Conservation (phyloP, 2,329 filamentous ascomycete species). For the Trichoderma sp. region DNA sequence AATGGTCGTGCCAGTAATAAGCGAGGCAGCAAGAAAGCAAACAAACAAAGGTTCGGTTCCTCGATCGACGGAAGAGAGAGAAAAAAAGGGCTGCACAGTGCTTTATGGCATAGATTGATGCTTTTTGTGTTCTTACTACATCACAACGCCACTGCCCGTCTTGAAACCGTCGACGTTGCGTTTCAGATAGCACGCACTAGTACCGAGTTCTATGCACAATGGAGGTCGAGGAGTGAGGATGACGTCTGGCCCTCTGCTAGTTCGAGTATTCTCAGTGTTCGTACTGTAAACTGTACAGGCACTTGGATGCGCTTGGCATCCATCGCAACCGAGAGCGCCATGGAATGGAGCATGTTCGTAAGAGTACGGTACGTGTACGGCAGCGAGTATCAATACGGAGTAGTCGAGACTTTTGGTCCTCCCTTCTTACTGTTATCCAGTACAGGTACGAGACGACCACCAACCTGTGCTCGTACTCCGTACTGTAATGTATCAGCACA, state of each 20-base stretch:
- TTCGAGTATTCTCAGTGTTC: background rate
- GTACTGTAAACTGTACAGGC: background rate
- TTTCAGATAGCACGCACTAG: background rate
- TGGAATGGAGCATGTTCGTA: background rate
- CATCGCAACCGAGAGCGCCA: background rate
- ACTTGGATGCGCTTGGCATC: background rate
- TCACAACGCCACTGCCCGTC: background rate
- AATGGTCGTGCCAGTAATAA: background rate
- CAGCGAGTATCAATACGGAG: background rate
- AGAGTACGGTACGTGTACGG: background rate
- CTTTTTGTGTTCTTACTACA: background rate
- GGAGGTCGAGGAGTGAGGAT: background rate
- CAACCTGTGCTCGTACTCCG: background rate
- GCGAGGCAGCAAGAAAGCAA: slow-evolving; percentile 1
- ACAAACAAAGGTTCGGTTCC: background rate
- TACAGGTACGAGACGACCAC: background rate
- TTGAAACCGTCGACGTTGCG: slow-evolving; percentile 8
- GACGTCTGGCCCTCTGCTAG: background rate
- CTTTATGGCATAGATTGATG: background rate
- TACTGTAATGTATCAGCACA: background rate
- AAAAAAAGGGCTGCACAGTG: background rate
- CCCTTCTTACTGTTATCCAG: background rate
- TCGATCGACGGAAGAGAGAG: background rate
- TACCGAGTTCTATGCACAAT: background rate
- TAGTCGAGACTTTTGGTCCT: background rate